Conservation (phyloP, 202 grass and related monocot genomes). For the Miscanthus sacchariflorus region DNA sequence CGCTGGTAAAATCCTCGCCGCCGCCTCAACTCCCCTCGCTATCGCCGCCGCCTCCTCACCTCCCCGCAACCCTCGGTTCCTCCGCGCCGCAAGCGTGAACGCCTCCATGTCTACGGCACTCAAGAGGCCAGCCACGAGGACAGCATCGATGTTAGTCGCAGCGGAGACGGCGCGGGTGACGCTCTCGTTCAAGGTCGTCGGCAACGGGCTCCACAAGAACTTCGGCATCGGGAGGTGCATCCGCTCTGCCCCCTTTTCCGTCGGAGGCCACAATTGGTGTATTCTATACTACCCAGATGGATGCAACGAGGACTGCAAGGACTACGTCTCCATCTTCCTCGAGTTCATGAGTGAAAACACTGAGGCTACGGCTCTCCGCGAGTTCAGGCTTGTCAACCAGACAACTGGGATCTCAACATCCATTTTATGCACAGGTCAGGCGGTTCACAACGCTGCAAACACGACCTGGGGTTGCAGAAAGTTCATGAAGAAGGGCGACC, state of each 20-base stretch:
- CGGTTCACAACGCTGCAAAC: too few species aligned
- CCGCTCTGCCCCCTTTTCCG: conserved; percentile 20
- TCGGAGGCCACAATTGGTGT: conserved; percentile 2
- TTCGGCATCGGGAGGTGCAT: not conserved
- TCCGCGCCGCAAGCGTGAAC: not conserved
- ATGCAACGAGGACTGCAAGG: fast-evolving
- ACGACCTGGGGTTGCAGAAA: not conserved
- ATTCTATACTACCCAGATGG: conserved; percentile 10
- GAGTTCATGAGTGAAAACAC: not conserved
- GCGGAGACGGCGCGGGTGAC: not conserved
- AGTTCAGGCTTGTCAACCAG: conserved; percentile 14
- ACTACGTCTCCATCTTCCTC: conserved; percentile 3
- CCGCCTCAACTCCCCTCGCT: too few species aligned
- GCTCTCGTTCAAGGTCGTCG: conserved; percentile 4
- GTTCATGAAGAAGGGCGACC: not conserved
- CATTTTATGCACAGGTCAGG: fast-evolving
- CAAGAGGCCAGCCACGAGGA: not conserved
- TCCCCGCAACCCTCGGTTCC: not conserved
- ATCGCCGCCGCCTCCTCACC: too few species aligned
- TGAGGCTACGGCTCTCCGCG: not conserved
- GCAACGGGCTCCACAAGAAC: not conserved
- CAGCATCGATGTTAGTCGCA: not conserved
- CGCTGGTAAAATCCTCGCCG: too few species aligned
- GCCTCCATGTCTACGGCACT: not conserved
- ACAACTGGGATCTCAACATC: not conserved